Conservation (phyloP, 2,329 filamentous ascomycete species). For the Chaetothyriales sp. region DNA sequence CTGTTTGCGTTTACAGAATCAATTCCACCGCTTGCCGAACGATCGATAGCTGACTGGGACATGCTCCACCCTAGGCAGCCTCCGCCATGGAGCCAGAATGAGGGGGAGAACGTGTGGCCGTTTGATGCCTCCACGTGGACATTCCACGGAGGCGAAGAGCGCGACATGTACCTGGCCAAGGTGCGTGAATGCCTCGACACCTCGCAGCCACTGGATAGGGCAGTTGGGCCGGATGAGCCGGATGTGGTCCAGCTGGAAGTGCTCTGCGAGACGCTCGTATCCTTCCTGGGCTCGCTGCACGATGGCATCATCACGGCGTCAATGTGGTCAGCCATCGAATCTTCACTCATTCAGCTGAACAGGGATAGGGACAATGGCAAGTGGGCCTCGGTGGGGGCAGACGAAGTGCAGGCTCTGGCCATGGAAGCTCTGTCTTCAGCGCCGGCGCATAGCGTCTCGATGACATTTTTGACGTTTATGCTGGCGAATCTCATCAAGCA, state of each 20-base stretch:
- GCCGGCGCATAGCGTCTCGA: slow-evolving; percentile 73
- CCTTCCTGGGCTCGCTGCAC: slow-evolving; percentile 60
- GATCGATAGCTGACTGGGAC: slow-evolving; percentile 48
- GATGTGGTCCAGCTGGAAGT: slow-evolving; percentile 60
- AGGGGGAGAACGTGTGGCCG: slow-evolving; percentile 36
- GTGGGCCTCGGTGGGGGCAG: slow-evolving; percentile 24
- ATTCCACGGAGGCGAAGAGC: slow-evolving; percentile 27
- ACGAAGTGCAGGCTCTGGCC: slow-evolving; percentile 47
- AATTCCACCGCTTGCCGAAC: slow-evolving; percentile 48
- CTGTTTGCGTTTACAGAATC: slow-evolving; percentile 79
- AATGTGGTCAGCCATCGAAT: slow-evolving; percentile 58
- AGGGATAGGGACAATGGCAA: slow-evolving; percentile 27
- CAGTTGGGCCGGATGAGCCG: slow-evolving; percentile 50
- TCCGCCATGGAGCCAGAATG: slow-evolving; percentile 39
- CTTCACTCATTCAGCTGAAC: slow-evolving; percentile 41
- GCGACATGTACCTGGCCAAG: slow-evolving; percentile 30
- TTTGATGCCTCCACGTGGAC: slow-evolving; percentile 41
- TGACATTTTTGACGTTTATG: slow-evolving; percentile 74
- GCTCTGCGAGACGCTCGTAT: slow-evolving; percentile 54
- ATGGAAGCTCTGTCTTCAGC: slow-evolving; percentile 60
- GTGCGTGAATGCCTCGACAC: slow-evolving; percentile 58
- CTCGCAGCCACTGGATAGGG: slow-evolving; percentile 47
- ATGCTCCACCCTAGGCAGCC: slow-evolving; percentile 37
- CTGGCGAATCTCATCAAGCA: slow-evolving; percentile 48
- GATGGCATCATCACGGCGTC: slow-evolving; percentile 63